A percentile compares a stretch with the other conserved stretches of the same genome.
phyloP scores from a whole-genome alignment of 1,139 yeast species.

The Geotrichum aggregatum region DNA sequence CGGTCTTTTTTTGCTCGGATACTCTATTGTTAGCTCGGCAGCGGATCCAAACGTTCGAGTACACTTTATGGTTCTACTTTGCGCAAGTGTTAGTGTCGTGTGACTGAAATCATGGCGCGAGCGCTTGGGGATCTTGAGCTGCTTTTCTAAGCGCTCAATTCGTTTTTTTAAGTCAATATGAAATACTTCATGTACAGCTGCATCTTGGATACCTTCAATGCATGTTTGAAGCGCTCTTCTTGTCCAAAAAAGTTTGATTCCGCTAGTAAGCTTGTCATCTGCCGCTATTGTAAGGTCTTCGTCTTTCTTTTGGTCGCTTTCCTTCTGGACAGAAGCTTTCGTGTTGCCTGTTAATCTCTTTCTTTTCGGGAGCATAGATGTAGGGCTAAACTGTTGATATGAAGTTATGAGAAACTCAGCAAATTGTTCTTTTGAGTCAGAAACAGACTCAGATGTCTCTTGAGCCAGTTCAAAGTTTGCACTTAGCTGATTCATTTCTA shows the following conservation, averaged over 20 bases:
- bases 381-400: slow-evolving; percentile 20
- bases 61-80: slow-evolving; percentile 16
- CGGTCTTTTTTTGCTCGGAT: slow-evolving; percentile 8
- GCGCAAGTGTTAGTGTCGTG: background rate
- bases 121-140: slow-evolving; percentile 14
- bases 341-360: background rate
- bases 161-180: slow-evolving; percentile 28
- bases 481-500: slow-evolving; percentile 28
- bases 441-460: background rate
- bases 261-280: slow-evolving; percentile 8
- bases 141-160: slow-evolving; percentile 22
- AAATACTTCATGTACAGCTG: slow-evolving; percentile 24
- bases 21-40: slow-evolving; percentile 9
- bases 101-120: slow-evolving; percentile 17
- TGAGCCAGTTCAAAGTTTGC: slow-evolving; percentile 10
- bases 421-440: slow-evolving; percentile 3
- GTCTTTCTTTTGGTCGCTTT: background rate
- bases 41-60: slow-evolving; percentile 1
- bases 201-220: slow-evolving; percentile 28
- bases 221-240: slow-evolving; percentile 30
- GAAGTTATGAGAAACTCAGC: slow-evolving; percentile 5
- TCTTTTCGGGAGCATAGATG: slow-evolving; percentile 19
- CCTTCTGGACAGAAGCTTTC: background rate
- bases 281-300: background rate
- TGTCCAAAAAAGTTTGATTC: slow-evolving; percentile 25